Conservation (phyloP, 2,329 filamentous ascomycete species). For the Aureobasidium pullulans region DNA sequence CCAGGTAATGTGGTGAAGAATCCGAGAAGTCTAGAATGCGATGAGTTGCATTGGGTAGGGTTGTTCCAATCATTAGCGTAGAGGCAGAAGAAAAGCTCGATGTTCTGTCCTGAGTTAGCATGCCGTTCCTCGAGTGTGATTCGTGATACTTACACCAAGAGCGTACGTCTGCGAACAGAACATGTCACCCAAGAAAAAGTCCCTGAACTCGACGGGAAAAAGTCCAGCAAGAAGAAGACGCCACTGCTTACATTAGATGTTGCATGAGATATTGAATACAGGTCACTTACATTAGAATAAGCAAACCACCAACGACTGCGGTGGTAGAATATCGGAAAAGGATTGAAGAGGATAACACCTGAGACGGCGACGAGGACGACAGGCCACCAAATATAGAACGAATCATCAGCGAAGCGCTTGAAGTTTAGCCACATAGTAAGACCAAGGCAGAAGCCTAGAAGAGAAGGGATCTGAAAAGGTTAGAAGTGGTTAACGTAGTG, state of each 20-base stretch:
- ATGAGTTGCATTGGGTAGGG: constrained; percentile 74
- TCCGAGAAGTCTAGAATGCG: constrained; percentile 71
- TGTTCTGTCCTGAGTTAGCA: constrained; percentile 50
- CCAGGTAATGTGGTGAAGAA: constrained; percentile 79
- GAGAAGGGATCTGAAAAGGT: constrained; percentile 58
- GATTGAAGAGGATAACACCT: constrained; percentile 59
- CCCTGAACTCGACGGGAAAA: constrained; percentile 91
- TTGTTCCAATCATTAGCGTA: constrained; percentile 73
- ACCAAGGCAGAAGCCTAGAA: constrained; percentile 70
- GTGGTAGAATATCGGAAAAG: constrained; percentile 65
- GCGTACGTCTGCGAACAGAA: constrained; percentile 93
- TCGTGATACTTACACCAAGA: constrained; percentile 45
- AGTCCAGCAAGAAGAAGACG: constrained; percentile 76
- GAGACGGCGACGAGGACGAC: constrained; percentile 68
- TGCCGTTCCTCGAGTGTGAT: not conserved
- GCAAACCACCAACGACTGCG: constrained; percentile 77
- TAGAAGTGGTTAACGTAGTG: not conserved
- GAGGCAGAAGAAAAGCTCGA: constrained; percentile 89
- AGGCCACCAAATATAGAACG: constrained; percentile 79
- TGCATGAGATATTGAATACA: not conserved
- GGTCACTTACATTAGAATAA: constrained; percentile 68
- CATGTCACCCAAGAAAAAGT: constrained; percentile 97
- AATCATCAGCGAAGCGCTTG: constrained; percentile 54
- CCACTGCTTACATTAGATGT: constrained; percentile 42
- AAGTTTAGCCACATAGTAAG: constrained; percentile 89